Percentiles rank a stretch among this genome's conserved stretches.
phyloP scores from a whole-genome alignment of 2,329 filamentous ascomycete genomes.

The Aphanocladium album region DNA sequence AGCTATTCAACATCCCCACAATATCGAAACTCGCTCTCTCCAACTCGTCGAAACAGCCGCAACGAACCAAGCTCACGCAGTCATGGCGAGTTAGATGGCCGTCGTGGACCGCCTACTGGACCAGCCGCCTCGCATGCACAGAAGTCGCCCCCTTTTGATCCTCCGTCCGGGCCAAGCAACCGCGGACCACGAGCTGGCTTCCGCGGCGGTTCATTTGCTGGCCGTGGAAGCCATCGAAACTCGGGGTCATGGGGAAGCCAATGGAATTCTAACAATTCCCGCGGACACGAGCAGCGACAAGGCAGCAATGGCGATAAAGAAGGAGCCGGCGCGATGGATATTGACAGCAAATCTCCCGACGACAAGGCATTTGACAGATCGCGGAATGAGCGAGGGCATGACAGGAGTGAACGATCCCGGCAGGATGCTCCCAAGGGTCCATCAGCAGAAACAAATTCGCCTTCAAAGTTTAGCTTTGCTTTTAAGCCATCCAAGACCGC shows the following conservation, averaged over 20 bases:
- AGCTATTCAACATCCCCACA: conserved; percentile 22
- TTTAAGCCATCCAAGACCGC: conserved; percentile 69
- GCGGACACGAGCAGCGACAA: background rate
- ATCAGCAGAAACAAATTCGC: conserved; percentile 40
- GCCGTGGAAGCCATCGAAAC: conserved; percentile 46
- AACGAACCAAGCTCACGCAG: conserved; percentile 15
- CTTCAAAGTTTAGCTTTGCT: conserved; percentile 81
- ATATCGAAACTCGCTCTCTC: conserved; percentile 37
- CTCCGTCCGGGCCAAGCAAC: conserved; percentile 52
- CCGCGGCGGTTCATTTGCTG: conserved; percentile 49
- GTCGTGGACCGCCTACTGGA: conserved; percentile 49
- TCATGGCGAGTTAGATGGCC: conserved; percentile 47
- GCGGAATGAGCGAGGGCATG: conserved; percentile 15
- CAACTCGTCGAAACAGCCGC: conserved; percentile 21
- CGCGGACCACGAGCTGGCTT: conserved; percentile 41
- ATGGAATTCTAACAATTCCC: conserved; percentile 51
- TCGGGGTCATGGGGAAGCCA: conserved; percentile 62
- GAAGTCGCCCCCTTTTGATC: conserved; percentile 48
- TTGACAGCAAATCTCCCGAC: conserved; percentile 57
- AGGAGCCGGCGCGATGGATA: conserved; percentile 56
- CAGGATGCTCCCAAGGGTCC: conserved; percentile 33
- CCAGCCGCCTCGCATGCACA: conserved; percentile 23
- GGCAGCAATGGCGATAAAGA: conserved; percentile 30
- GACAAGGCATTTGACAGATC: background rate
- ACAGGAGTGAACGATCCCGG: conserved; percentile 1